Conservation (phyloP, 495 filamentous ascomycete species). For the Penicillium canescens region DNA sequence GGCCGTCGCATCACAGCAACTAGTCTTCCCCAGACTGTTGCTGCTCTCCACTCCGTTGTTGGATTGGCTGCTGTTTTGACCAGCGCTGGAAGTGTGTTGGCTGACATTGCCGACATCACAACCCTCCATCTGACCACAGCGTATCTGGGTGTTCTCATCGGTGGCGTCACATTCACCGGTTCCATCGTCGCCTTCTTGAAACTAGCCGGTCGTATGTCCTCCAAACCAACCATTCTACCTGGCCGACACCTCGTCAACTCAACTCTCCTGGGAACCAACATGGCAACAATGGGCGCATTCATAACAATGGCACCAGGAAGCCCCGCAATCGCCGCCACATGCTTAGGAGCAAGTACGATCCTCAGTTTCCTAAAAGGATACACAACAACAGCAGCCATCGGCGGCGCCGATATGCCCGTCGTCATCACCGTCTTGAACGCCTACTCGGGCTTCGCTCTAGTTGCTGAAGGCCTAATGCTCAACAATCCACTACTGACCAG, state of each 20-base stretch:
- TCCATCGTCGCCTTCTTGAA: slow-evolving; percentile 82
- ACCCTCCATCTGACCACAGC: slow-evolving; percentile 76
- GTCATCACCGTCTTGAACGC: slow-evolving; percentile 85
- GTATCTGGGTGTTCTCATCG: slow-evolving; percentile 78
- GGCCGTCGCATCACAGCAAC: slow-evolving; percentile 82
- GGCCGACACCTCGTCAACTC: slow-evolving; percentile 72
- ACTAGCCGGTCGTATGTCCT: slow-evolving; percentile 74
- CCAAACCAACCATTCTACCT: slow-evolving; percentile 64
- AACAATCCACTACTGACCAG: slow-evolving; percentile 77
- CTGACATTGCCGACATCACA: slow-evolving; percentile 61
- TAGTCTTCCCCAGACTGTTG: slow-evolving; percentile 78
- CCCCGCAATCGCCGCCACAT: slow-evolving; percentile 70
- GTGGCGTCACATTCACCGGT: slow-evolving; percentile 80
- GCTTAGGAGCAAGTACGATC: slow-evolving; percentile 68
- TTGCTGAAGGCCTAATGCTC: slow-evolving; percentile 86
- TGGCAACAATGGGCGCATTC: slow-evolving; percentile 78
- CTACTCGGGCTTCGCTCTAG: slow-evolving; percentile 80
- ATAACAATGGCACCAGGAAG: slow-evolving; percentile 72
- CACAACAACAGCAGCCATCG: slow-evolving; percentile 79
- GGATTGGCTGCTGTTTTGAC: slow-evolving; percentile 80
- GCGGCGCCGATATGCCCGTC: slow-evolving; percentile 85
- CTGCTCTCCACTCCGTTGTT: slow-evolving; percentile 79
- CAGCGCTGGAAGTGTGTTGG: slow-evolving; percentile 78
- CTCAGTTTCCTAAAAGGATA: slow-evolving; percentile 80
- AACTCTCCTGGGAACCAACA: slow-evolving; percentile 66